Evolutionary conservation across 2,329 filamentous ascomycete genomes (phyloP), one percentile per base, ranked within the genome.

Genomic region (Diaporthe ampelina): DNA sequence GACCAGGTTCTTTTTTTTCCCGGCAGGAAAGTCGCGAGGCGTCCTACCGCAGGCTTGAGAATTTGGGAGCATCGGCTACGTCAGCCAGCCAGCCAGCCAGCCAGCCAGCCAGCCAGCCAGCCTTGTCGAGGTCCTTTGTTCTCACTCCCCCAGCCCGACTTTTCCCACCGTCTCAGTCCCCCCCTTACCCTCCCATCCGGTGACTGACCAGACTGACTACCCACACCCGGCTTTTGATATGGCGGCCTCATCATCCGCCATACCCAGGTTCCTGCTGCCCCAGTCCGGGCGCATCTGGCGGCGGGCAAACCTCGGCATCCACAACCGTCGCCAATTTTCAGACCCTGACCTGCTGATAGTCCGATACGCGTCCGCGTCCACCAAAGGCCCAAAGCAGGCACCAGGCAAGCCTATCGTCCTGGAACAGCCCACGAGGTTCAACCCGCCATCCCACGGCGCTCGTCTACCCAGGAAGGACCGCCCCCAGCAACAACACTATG

Each of bases 391-490:
- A 76, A 93, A 72, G 48, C 48, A 52, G 45, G n/a, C 48, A 29
- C n/a, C 32, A 29, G 68, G 67, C 67, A 74, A 93, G 80, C 90
- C 91, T 48, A 88, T 92, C 76, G 89, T 95, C 7, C 92, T 99
- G 77, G 94, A 94, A 79, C 95, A 98, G 84, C 96, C 96, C 32
- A 90, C 94, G 80, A 94, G 93, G 82, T 98, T 98, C 88, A 94
- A 94, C 63, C 96, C 97, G 2, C 97, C 97, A 0, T 98, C 96
- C 0, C 97, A 98, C 83, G 93, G 94, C 17, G 87, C 93, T 29
- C 88, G 93, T 9, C 88, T 95, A 43, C 87, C 89, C 7, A 88
- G 81, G 83, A 83, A 70, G 29, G 80, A 80, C 35, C 82, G 86
- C 9, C 91, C 92, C 40, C 88, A 89, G 79, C 91, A 93, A 48